phyloP scores from a whole-genome alignment of 305 asterid species.

The Rubia peregrina region DNA sequence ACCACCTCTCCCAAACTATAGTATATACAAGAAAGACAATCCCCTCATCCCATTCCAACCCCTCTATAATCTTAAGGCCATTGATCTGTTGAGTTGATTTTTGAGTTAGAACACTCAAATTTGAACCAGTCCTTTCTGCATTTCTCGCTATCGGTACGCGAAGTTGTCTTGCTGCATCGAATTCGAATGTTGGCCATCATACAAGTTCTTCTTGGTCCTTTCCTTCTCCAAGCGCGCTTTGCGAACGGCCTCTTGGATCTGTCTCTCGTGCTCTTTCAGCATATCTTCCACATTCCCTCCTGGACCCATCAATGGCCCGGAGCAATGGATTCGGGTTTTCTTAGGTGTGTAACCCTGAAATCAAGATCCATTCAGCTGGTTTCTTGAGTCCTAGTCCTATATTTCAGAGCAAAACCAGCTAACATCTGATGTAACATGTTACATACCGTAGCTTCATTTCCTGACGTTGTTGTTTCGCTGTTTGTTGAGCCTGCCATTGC shows the following conservation, averaged over 20 bases:
- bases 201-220: slow-evolving; percentile 31
- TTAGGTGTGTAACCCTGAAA: slow-evolving; percentile 54
- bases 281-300: slow-evolving; percentile 96
- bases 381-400: background rate
- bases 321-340: slow-evolving; percentile 61
- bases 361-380: slow-evolving; percentile 6
- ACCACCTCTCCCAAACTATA: slow-evolving; percentile 14
- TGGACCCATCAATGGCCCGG: slow-evolving; percentile 86
- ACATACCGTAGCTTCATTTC: slow-evolving; percentile 43
- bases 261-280: slow-evolving; percentile 88
- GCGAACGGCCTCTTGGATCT: slow-evolving; percentile 83
- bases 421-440: slow-evolving; percentile 22
- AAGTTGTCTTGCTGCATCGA: slow-evolving; percentile 1
- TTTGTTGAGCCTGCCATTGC: slow-evolving; percentile 30
- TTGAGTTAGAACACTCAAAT: slow-evolving; percentile 2
- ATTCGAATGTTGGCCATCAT: slow-evolving; percentile 14
- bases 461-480: slow-evolving; percentile 24
- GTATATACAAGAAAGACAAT: slow-evolving; percentile 19
- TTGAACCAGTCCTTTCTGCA: background rate
- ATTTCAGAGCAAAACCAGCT: background rate
- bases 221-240: slow-evolving; percentile 59
- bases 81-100: background rate
- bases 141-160: background rate
- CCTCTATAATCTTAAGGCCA: slow-evolving; percentile 6
- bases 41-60: slow-evolving; percentile 15